A percentile compares a stretch with the other conserved stretches of the same genome.
Conservation (phyloP, 495 filamentous ascomycete species). For the Tuber magnatum region DNA sequence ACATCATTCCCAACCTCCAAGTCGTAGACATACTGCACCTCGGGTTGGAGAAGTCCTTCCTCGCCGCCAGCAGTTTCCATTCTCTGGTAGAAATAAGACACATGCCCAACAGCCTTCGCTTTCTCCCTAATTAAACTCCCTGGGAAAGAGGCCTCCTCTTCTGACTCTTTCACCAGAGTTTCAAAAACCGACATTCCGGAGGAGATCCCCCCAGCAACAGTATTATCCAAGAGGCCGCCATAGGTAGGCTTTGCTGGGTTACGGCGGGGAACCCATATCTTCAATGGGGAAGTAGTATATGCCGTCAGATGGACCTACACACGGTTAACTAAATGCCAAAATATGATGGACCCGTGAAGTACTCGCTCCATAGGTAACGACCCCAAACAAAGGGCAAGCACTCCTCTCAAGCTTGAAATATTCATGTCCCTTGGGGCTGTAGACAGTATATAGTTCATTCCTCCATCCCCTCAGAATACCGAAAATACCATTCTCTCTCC, state of each 20-base stretch:
- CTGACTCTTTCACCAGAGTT: slow-evolving; percentile 74
- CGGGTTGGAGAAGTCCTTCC: slow-evolving; percentile 77
- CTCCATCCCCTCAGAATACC: slow-evolving; percentile 74
- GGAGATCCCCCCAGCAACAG: slow-evolving; percentile 82
- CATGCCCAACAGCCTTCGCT: slow-evolving; percentile 56
- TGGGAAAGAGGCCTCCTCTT: slow-evolving; percentile 82
- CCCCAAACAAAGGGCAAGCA: slow-evolving; percentile 72
- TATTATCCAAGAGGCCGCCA: slow-evolving; percentile 83
- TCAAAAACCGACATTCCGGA: slow-evolving; percentile 69
- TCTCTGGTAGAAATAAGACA: slow-evolving; percentile 80
- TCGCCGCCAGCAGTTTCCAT: slow-evolving; percentile 75
- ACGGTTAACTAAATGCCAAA: background rate
- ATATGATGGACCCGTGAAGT: slow-evolving; percentile 18
- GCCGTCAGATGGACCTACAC: slow-evolving; percentile 66
- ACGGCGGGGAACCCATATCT: slow-evolving; percentile 77
- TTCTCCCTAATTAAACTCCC: slow-evolving; percentile 57
- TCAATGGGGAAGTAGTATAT: slow-evolving; percentile 56
- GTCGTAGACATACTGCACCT: slow-evolving; percentile 83
- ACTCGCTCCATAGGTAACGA: slow-evolving; percentile 69
- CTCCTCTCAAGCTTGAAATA: slow-evolving; percentile 68
- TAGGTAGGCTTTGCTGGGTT: slow-evolving; percentile 74
- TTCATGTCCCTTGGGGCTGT: slow-evolving; percentile 54
- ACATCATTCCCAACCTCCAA: slow-evolving; percentile 65
- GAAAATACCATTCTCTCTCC: slow-evolving; percentile 60
- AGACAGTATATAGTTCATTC: slow-evolving; percentile 79